Conservation (phyloP, 352 stramenopile genomes). For the Pythium phragmiticola region DNA sequence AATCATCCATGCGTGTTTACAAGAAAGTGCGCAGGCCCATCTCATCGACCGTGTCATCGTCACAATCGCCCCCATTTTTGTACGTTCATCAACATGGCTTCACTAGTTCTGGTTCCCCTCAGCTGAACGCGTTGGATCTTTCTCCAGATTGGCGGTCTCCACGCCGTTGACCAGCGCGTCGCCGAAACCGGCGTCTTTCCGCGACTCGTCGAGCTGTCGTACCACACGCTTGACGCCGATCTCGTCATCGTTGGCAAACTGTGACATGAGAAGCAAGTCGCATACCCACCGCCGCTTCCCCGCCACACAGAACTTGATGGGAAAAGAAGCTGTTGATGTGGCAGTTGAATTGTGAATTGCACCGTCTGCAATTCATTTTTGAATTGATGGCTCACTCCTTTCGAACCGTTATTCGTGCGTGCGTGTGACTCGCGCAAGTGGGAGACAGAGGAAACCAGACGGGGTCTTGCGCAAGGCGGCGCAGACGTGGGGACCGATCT, state of each 20-base stretch:
- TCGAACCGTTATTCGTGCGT: slow-evolving; percentile 9
- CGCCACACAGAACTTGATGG: not conserved
- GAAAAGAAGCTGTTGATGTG: not conserved
- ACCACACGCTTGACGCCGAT: slow-evolving; percentile 42
- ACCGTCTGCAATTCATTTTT: slow-evolving; percentile 24
- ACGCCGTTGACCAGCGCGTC: slow-evolving; percentile 39
- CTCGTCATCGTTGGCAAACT: slow-evolving; percentile 48
- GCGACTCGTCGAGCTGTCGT: slow-evolving; percentile 33
- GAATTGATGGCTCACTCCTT: slow-evolving; percentile 11
- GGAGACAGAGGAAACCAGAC: not conserved
- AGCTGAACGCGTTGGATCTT: not conserved
- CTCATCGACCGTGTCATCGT: slow-evolving; percentile 71
- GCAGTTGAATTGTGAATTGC: slow-evolving; percentile 21
- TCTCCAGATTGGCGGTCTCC: slow-evolving; percentile 60
- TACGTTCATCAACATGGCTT: slow-evolving; percentile 32
- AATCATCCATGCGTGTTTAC: slow-evolving; percentile 74
- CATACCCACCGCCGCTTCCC: too few species aligned
- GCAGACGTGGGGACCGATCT: too few species aligned
- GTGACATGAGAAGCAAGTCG: slow-evolving; percentile 2
- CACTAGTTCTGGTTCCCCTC: slow-evolving; percentile 2
- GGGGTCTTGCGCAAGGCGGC: too few species aligned
- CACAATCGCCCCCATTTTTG: slow-evolving; percentile 79
- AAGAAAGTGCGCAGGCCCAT: slow-evolving; percentile 32
- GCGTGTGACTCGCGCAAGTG: slow-evolving; percentile 1
- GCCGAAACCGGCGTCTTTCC: slow-evolving; percentile 27